Evolutionary conservation across 1,139 yeast species (phyloP), one percentile per base, ranked within the genome.

Genomic region (Wickerhamomyces sp.): DNA sequence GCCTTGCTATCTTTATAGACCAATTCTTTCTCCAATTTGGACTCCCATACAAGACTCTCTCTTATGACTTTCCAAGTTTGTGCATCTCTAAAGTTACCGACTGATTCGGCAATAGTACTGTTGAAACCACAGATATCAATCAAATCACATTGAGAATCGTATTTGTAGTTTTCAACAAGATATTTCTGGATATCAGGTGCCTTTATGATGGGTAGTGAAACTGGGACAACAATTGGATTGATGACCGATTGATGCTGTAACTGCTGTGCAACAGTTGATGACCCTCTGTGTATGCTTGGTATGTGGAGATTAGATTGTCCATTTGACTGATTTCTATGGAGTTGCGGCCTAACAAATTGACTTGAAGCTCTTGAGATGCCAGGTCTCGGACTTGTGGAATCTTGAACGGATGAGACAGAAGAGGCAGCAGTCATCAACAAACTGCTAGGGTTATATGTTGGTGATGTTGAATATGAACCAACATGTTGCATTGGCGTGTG

Each of bases 31-130:
- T 39, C 46, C 3, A 38, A 32, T n/a, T 48, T 38, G 19, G 41
- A 45, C 19, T 74, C 75, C 51, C 76, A 73, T 12, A 64, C 62
- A 3, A 82, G 57, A 12, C 80, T 67, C 14, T 71, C 73, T 3
- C 75, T 74, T 4, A 84, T 58, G n/a, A 80, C 67, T 38, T 70
- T 61, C 94, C 94, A 84, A 0, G 78, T 68, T 52, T 81, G 88
- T 33, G 82, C 68, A 33, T 80, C 82, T 37, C 86, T 59, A 39
- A 63, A 66, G 36, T 68, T 59, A 12, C 69, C 68, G 1, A 70
- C 80, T 30, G 67, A 61, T 0, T 70, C 71, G 1, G 89, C 86
- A 4, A 75, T 65, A 23, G 65, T 61, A 1, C 86, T 75, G 52
- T 84, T 84, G 40, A 51, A 50, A 0, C 61, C 63, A 46, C 75